These are phyloP conservation scores for Rhodosorus marinus DNA, from an alignment of 23 red algal species.

Conservation along the genomic window DNA sequence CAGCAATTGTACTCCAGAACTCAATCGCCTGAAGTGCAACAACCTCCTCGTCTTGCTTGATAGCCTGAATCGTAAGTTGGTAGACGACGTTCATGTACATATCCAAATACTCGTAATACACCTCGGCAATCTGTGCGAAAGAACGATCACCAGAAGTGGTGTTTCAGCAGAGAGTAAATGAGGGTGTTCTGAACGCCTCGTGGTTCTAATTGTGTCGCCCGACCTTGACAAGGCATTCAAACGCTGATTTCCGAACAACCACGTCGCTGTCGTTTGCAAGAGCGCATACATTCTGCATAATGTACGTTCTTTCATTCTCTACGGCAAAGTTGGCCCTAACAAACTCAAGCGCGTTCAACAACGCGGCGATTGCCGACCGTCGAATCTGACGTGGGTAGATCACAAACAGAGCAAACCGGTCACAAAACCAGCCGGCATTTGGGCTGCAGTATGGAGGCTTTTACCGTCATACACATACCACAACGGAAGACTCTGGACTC, in stretches of 20 bases:
- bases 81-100: constrained; percentile 65
- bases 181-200: neutral
- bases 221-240: constrained; percentile 79
- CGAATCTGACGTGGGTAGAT: constrained; percentile 19
- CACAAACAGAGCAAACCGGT: neutral
- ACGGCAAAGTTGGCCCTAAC: constrained; percentile 72
- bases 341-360: constrained; percentile 92
- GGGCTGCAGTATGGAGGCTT: no score
- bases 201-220: no score
- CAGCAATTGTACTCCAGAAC: constrained; percentile 90
- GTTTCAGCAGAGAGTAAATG: neutral
- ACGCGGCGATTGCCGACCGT: constrained; percentile 56
- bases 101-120: constrained; percentile 70
- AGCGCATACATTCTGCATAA: constrained; percentile 62
- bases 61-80: constrained; percentile 61
- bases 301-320: constrained; percentile 39
- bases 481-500: no score
- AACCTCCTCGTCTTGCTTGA: constrained; percentile 57
- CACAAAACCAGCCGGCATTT: constrained; percentile 2
- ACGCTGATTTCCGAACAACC: constrained; percentile 40
- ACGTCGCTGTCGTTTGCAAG: constrained; percentile 32
- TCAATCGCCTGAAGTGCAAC: constrained; percentile 96
- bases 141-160: neutral
- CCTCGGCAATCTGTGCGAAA: constrained; percentile 48
- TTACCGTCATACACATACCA: no score